phyloP scores from a whole-genome alignment of 2,329 filamentous ascomycete genomes.

The Pseudocercospora fijiensis region DNA sequence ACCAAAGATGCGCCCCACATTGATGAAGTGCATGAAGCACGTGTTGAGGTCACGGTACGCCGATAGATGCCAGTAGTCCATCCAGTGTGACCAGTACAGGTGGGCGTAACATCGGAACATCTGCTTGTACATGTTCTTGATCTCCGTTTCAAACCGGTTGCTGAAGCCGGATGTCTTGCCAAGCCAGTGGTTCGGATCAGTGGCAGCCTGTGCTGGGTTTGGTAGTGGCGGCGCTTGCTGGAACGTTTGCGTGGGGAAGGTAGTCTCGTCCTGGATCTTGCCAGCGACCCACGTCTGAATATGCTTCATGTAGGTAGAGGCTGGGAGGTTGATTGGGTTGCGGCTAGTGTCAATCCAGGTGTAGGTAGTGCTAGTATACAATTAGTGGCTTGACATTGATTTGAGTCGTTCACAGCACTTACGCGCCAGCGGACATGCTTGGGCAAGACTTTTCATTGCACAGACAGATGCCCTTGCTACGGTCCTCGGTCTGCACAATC shows the following conservation, averaged over 20 bases:
- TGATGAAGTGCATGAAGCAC: slow-evolving; percentile 55
- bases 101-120: slow-evolving; percentile 57
- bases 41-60: slow-evolving; percentile 54
- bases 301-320: slow-evolving; percentile 88
- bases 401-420: slow-evolving; percentile 47
- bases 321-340: slow-evolving; percentile 87
- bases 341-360: slow-evolving; percentile 90
- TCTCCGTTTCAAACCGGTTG: slow-evolving; percentile 63
- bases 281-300: slow-evolving; percentile 97
- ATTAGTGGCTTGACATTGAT: slow-evolving; percentile 1
- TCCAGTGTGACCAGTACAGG: slow-evolving; percentile 54
- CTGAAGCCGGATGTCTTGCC: slow-evolving; percentile 79
- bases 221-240: slow-evolving; percentile 60
- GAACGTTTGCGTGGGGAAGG: slow-evolving; percentile 86
- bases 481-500: slow-evolving; percentile 74
- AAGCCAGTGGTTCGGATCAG: slow-evolving; percentile 69
- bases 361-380: slow-evolving; percentile 75
- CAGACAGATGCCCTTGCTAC: slow-evolving; percentile 68
- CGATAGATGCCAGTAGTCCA: slow-evolving; percentile 52
- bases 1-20: slow-evolving; percentile 70
- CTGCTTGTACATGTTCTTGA: slow-evolving; percentile 65
- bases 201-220: slow-evolving; percentile 42
- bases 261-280: slow-evolving; percentile 84
- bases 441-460: slow-evolving; percentile 84
- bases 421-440: slow-evolving; percentile 92